phyloP scores from a whole-genome alignment of 2,329 filamentous ascomycete species.

The Colletotrichum phormii region DNA sequence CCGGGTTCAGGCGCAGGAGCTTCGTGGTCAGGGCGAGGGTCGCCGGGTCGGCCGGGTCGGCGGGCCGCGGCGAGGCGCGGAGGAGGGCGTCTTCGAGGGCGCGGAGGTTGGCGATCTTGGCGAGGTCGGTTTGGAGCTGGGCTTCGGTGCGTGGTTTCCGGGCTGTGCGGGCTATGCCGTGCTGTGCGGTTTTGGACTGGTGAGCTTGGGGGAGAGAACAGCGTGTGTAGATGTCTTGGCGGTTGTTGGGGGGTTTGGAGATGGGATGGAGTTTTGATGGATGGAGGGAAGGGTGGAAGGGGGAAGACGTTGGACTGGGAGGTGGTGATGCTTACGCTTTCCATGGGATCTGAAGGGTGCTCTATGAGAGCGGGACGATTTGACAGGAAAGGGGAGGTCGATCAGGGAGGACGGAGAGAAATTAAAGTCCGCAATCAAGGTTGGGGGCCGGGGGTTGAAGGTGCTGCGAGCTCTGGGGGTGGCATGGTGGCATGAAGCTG shows the following conservation, averaged over 20 bases:
- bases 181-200: conserved; percentile 60
- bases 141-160: conserved; percentile 72
- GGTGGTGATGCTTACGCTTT: conserved; percentile 41
- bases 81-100: conserved; percentile 65
- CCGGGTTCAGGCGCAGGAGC: conserved; percentile 81
- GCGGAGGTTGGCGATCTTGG: conserved; percentile 82
- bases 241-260: neutral
- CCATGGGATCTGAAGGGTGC: conserved; percentile 19
- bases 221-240: neutral
- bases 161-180: conserved; percentile 81
- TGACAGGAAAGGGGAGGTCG: neutral
- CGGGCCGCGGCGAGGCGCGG: conserved; percentile 26
- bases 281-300: neutral
- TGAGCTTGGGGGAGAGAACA: conserved; percentile 7
- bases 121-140: conserved; percentile 76
- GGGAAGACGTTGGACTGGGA: neutral
- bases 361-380: conserved; percentile 14
- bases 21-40: conserved; percentile 77
- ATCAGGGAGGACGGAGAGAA: conserved; percentile 11
- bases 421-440: neutral
- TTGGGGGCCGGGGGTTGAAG: conserved; percentile 7
- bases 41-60: conserved; percentile 53
- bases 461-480: conserved; percentile 24
- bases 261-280: neutral
- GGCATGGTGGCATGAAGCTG: conserved; percentile 13